Base-by-base conservation (phyloP, 768 basidiomycete genomes). In the Phanerodontia chrysosporium region DNA sequence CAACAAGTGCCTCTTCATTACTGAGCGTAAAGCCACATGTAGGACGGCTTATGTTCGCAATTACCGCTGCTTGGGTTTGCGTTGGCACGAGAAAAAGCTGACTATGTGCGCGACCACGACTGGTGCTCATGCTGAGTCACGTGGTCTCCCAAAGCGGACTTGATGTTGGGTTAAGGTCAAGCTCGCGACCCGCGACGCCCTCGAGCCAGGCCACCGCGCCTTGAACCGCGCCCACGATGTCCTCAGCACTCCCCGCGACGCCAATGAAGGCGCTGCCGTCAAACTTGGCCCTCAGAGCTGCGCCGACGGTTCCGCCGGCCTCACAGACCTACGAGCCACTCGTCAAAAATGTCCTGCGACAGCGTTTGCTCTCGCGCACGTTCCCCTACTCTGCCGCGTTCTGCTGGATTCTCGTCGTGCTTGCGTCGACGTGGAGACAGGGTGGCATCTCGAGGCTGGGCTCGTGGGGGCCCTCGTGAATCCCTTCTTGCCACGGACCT, bases 291-390 rank as follows among this genome's bases (percentile, higher is more conserved):
- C 72, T 77, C n/a, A 81, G 81, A 51, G 72, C 83, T 0, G 72
- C 85, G 1, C 82, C 83, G 0, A 73, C 79, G 1, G 72, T 90
- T 5, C 85, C 87, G 0, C 76, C 84, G 0, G 70, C 88, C 1
- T 72, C 78, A 5, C 79, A 84, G 62, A 72, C 76, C 1, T 91
- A 84, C 67, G 85, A 89, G 62, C 87, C 87, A 9, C 78, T 83
- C 46, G 80, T 84, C 1, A 89, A 86, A 66, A 71, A 78, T 2
- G 76, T 86, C 5, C 77, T 91, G 48, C 80, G 76, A 52, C 82
- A 83, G 65, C 82, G 88, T 42, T 80, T 89, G 7, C 72, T 80
- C 24, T 75, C 78, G 62, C 74, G 74, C 59, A 77, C 86, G 30
- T 81, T 90, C 58, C 68, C 78, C 9, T 76, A 75, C 32, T 82